phyloP scores from a whole-genome alignment of 179 eudicot species.

The Camellia oleifera region DNA sequence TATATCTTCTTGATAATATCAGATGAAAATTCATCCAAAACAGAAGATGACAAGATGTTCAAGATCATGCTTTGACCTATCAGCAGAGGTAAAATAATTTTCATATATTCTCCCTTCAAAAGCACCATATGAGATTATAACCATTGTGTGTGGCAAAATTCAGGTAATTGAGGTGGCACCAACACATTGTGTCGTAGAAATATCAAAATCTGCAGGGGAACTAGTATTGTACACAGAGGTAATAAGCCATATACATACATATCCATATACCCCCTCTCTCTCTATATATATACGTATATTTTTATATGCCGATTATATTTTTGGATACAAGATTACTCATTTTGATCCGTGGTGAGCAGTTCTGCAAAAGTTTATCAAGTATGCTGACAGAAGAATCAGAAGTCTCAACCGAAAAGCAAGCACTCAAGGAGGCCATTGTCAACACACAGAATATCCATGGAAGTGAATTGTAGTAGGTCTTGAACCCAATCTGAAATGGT shows the following conservation, averaged over 20 bases:
- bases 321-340: not conserved
- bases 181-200: slow-evolving; percentile 52
- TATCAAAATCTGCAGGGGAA: slow-evolving; percentile 53
- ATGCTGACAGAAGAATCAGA: slow-evolving; percentile 34
- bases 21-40: slow-evolving; percentile 42
- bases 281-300: not conserved
- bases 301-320: not conserved
- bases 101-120: not conserved
- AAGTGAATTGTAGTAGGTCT: slow-evolving; percentile 9
- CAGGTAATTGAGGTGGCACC: slow-evolving; percentile 61
- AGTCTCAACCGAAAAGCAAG: slow-evolving; percentile 10
- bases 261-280: not conserved
- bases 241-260: slow-evolving; percentile 2
- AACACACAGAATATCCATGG: slow-evolving; percentile 7
- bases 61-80: slow-evolving; percentile 40
- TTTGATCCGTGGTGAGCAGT: slow-evolving; percentile 30
- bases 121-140: slow-evolving; percentile 7
- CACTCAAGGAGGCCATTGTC: slow-evolving; percentile 10
- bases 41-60: slow-evolving; percentile 35
- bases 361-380: slow-evolving; percentile 49
- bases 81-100: slow-evolving; percentile 40
- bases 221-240: slow-evolving; percentile 47
- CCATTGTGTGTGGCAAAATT: not conserved
- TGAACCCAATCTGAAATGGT: not conserved
- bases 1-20: slow-evolving; percentile 10